phyloP scores from a whole-genome alignment of 2,329 filamentous ascomycete species.

The Penicillium polonicum region DNA sequence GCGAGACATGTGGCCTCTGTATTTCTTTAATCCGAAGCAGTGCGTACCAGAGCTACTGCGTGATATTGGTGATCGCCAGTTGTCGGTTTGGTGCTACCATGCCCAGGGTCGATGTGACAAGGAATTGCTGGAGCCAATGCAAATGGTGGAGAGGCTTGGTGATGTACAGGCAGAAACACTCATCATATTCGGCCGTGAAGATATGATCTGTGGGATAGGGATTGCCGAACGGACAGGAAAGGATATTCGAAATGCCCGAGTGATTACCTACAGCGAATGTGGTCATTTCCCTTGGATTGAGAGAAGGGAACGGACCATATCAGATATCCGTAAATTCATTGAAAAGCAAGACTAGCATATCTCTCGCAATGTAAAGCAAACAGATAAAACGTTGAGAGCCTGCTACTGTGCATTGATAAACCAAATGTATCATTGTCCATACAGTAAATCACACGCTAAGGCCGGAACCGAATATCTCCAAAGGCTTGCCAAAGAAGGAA shows the following conservation, averaged over 20 bases:
- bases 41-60: neutral
- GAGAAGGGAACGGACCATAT: constrained; percentile 18
- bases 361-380: neutral
- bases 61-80: neutral
- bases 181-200: constrained; percentile 27
- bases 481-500: constrained; percentile 5
- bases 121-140: neutral
- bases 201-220: constrained; percentile 23
- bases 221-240: constrained; percentile 19
- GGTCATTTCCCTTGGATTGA: constrained; percentile 33
- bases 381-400: constrained; percentile 1
- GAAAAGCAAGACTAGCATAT: neutral
- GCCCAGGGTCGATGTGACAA: constrained; percentile 3
- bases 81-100: neutral
- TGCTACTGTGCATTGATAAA: constrained; percentile 20
- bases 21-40: neutral
- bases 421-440: constrained; percentile 14
- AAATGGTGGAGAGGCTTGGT: constrained; percentile 21
- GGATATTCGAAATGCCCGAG: constrained; percentile 5
- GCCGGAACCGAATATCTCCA: constrained; percentile 8
- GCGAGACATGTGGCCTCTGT: neutral
- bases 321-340: constrained; percentile 18
- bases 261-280: constrained; percentile 16
- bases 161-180: constrained; percentile 27
- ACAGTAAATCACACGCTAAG: constrained; percentile 22